These are phyloP conservation scores for Macrocystidia cucumis DNA, from an alignment of 1,284 basidiomycete species.

Conservation along the genomic window DNA sequence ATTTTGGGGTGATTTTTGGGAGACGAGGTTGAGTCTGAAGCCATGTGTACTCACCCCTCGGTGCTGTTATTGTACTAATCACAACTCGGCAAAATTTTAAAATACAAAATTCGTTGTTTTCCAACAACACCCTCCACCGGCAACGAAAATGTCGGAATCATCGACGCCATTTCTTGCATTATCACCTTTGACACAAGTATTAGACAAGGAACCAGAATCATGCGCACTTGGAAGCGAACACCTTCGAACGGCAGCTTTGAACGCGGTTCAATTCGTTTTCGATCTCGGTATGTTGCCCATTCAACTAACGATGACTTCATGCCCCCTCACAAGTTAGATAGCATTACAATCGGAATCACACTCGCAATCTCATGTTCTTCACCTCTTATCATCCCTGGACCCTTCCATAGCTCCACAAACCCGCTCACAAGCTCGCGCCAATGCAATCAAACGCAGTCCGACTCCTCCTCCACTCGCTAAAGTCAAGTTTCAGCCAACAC, in stretches of 20 bases:
- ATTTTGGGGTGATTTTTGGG: no score
- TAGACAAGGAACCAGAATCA: conserved; percentile 46
- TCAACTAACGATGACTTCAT: conserved; percentile 6
- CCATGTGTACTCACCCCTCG: no score
- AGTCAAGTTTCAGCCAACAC: conserved; percentile 56
- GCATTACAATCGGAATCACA: conserved; percentile 57
- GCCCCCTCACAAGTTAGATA: no score
- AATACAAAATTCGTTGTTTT: no score
- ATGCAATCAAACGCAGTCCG: conserved; percentile 32
- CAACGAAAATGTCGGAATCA: no score
- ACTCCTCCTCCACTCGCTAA: conserved; percentile 19
- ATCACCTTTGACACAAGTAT: conserved; percentile 37
- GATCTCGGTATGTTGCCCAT: conserved; percentile 59
- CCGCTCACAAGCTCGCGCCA: conserved; percentile 63
- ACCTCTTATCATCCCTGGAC: conserved; percentile 61
- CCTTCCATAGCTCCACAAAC: conserved; percentile 61
- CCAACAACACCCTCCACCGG: no score
- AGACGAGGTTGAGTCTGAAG: no score
- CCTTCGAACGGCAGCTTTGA: conserved; percentile 53
- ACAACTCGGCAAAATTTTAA: no score
- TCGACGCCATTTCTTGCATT: no score
- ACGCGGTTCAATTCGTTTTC: conserved; percentile 72
- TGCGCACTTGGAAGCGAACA: conserved; percentile 50
- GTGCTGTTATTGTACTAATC: no score
- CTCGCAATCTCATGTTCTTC: conserved; percentile 59